Evolutionary conservation across 345 rosid species (phyloP).

Genomic region (Eucalyptus erythrocorys): DNA sequence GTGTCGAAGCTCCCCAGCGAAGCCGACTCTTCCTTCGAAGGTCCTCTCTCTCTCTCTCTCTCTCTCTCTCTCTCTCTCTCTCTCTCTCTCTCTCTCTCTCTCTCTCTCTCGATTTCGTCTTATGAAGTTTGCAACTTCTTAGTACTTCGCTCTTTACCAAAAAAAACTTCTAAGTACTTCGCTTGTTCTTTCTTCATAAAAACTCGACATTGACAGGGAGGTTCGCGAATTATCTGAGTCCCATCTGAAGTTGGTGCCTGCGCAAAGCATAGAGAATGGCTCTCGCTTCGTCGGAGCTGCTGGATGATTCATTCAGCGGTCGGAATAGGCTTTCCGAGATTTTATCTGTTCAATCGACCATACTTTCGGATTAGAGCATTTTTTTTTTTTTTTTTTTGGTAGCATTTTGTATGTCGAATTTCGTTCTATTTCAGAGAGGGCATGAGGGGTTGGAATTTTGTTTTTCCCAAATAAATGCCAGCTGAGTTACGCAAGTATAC

Average conservation of each 20-base stretch:
- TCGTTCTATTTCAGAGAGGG: neutral
- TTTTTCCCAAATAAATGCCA: neutral
- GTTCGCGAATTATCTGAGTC: conserved; percentile 74
- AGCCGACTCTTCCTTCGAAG: conserved; percentile 24
- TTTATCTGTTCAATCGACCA: neutral
- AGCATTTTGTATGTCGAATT: neutral
- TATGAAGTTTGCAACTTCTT: neutral
- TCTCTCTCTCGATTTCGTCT: no score
- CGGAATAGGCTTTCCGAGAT: neutral
- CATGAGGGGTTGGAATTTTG: neutral
- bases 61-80: no score
- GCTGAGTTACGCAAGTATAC: neutral
- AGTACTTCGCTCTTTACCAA: no score
- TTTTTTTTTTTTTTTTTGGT: neutral
- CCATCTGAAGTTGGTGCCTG: conserved; percentile 34
- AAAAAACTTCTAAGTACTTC: neutral
- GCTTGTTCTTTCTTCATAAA: neutral
- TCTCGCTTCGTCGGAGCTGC: neutral
- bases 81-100: neutral
- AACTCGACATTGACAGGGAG: conserved; percentile 34
- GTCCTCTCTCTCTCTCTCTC: conserved; percentile 5
- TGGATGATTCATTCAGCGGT: neutral
- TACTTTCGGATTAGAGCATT: neutral
- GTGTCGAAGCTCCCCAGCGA: conserved; percentile 63
- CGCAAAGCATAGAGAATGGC: neutral